Evolutionary conservation across 768 basidiomycete genomes (phyloP).

Genomic region (Lactifluus subvellereus): DNA sequence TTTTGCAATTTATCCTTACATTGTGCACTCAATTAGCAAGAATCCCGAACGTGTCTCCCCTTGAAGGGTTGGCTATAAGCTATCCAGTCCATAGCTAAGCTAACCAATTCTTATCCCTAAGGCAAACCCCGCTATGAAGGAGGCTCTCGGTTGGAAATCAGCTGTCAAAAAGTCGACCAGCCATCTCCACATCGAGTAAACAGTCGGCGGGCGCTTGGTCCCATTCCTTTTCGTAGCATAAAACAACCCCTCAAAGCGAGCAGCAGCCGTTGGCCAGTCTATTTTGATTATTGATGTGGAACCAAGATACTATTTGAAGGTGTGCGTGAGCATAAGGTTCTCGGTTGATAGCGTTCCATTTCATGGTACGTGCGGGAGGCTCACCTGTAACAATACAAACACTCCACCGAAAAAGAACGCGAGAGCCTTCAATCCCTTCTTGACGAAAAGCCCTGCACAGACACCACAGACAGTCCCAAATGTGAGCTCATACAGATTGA

Average conservation of each 20-base stretch:
- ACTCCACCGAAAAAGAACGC: slow-evolving; percentile 88
- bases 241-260: slow-evolving; percentile 67
- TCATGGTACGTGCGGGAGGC: slow-evolving; percentile 24
- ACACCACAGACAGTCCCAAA: slow-evolving; percentile 89
- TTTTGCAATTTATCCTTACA: neutral
- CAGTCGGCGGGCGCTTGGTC: slow-evolving; percentile 51
- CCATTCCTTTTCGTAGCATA: slow-evolving; percentile 58
- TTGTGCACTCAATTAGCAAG: neutral
- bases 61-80: neutral
- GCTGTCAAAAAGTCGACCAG: slow-evolving; percentile 79
- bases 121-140: slow-evolving; percentile 77
- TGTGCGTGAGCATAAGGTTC: neutral
- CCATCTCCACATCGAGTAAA: slow-evolving; percentile 59
- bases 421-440: slow-evolving; percentile 82
- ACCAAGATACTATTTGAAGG: slow-evolving; percentile 60
- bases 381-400: slow-evolving; percentile 86
- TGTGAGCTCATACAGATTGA: slow-evolving; percentile 75
- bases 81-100: neutral
- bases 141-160: slow-evolving; percentile 87
- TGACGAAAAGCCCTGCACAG: slow-evolving; percentile 89
- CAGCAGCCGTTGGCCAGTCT: slow-evolving; percentile 66
- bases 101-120: slow-evolving; percentile 80
- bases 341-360: neutral
- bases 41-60: neutral
- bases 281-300: slow-evolving; percentile 68